Base-by-base conservation (phyloP, 164 flowering plant genomes). In the Platanus orientalis region DNA sequence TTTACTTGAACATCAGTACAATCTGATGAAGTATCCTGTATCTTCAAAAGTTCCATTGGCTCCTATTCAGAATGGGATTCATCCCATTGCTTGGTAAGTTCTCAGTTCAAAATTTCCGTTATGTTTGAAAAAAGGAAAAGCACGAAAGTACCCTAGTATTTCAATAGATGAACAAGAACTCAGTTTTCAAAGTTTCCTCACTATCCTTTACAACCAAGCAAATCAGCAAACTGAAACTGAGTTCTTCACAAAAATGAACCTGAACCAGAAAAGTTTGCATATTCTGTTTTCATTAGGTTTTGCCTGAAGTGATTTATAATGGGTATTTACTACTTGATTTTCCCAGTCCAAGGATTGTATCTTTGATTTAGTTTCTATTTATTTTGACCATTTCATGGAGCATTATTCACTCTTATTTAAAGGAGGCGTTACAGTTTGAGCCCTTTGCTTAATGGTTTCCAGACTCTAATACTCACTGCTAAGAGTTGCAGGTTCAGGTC, bases 41-140 rank as follows among this genome's bases (percentile, higher is more conserved):
- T 84, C 85, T 52, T 84, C 83, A 21, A 90, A 88, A 69, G 78
- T 90, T 72, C 93, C 97, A 24, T 58, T 89, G 68, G 93, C 90
- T 34, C 92, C 97, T 6, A 82, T 94, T 36, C 92, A 86, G 54
- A 94, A 94, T 73, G 97, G 99, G 58, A 84, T 91, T 48, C 97
- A 94, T 81, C 90, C 91, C 54, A 85, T n/a, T 94, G 91, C 92
- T 93, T 63, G 99, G 79, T 76, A 72, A 65, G 40, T 67, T 58
- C 59, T 63, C 63, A 49, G 30, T 48, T 58, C 49, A 14, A 28
- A 30, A 4, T 30, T 3, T 30, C 29, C 25, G 30, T n/a, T 7
- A 55, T 26, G 51, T 47, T 57, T 44, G 11, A 30, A 19, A 3
- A 16, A 29, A 53, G 32, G 4, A n/a, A 39, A 17, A 29, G 21